phyloP scores from a whole-genome alignment of 1,284 basidiomycete genomes.

The Phylloboletellus chloephorus region DNA sequence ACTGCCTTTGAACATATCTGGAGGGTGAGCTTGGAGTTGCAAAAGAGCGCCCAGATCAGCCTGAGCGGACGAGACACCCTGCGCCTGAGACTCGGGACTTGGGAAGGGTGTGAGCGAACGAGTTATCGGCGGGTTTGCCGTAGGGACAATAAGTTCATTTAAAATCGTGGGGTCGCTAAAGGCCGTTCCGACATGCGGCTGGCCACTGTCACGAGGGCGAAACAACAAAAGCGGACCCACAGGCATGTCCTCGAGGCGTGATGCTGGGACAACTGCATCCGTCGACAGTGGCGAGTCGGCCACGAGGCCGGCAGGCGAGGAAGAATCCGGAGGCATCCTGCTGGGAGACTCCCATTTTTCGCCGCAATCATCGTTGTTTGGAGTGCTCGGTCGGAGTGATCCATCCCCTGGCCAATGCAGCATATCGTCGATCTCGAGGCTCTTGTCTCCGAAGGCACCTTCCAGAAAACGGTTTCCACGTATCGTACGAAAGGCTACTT shows the following conservation, averaged over 20 bases:
- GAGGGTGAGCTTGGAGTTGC: not conserved
- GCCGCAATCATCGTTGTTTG: constrained; percentile 4
- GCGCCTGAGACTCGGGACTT: not conserved
- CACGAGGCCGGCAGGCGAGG: constrained; percentile 16
- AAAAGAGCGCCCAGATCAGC: not conserved
- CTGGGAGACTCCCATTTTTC: constrained; percentile 11
- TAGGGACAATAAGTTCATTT: not conserved
- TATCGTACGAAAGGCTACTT: not conserved
- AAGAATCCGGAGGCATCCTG: constrained; percentile 19
- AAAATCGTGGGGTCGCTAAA: not conserved
- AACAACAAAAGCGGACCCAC: not conserved
- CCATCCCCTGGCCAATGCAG: not conserved
- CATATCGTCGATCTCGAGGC: not conserved
- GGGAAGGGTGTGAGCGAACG: not conserved
- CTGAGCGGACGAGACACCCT: not conserved
- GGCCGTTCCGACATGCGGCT: constrained; percentile 3
- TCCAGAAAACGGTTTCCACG: not conserved
- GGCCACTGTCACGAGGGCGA: not conserved
- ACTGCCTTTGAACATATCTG: not conserved
- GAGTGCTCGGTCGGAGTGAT: constrained; percentile 6
- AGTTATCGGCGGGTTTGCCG: not conserved
- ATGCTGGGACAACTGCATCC: not conserved
- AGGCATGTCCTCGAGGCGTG: not conserved
- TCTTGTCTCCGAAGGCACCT: not conserved
- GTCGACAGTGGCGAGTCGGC: not conserved